These are phyloP conservation scores for Podospora comata DNA, from an alignment of 495 filamentous ascomycete species.

Conservation along the genomic window DNA sequence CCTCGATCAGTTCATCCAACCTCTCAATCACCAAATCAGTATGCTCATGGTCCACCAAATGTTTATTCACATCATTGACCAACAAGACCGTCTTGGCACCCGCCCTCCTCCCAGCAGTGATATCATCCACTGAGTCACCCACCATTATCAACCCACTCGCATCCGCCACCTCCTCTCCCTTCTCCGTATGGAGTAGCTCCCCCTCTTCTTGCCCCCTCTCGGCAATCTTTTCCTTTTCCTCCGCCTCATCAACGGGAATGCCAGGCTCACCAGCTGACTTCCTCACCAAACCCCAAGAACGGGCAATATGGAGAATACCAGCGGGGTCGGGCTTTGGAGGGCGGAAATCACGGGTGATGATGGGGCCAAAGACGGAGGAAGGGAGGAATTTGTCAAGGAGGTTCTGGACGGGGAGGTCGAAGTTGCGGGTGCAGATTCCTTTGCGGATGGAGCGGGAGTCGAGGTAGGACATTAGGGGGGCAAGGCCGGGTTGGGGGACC, in stretches of 20 bases:
- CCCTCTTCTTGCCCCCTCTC: slow-evolving; percentile 18
- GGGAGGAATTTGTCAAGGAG: slow-evolving; percentile 72
- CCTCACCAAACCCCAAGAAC: slow-evolving; percentile 63
- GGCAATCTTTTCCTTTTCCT: slow-evolving; percentile 19
- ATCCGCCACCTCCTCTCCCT: slow-evolving; percentile 40
- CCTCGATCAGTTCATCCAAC: slow-evolving; percentile 67
- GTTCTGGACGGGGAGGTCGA: slow-evolving; percentile 65
- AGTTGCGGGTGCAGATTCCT: slow-evolving; percentile 92
- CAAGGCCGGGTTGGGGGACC: slow-evolving; percentile 74
- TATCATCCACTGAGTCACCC: slow-evolving; percentile 90
- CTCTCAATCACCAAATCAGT: slow-evolving; percentile 67
- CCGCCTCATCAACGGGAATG: slow-evolving; percentile 23
- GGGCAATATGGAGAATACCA: slow-evolving; percentile 79
- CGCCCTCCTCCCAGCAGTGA: slow-evolving; percentile 80
- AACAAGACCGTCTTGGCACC: slow-evolving; percentile 89
- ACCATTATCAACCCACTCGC: slow-evolving; percentile 56
- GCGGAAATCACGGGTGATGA: slow-evolving; percentile 80
- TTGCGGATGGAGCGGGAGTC: slow-evolving; percentile 62
- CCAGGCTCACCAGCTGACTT: slow-evolving; percentile 35
- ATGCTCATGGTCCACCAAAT: slow-evolving; percentile 70
- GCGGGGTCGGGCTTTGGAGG: slow-evolving; percentile 88
- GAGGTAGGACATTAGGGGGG: slow-evolving; percentile 73
- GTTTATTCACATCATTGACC: slow-evolving; percentile 72
- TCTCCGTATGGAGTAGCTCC: slow-evolving; percentile 17
- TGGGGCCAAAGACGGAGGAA: slow-evolving; percentile 65